These are phyloP conservation scores for Haplosporangium sp. DNA, from an alignment of 371 early-diverging fungal species.

Conservation along the genomic window DNA sequence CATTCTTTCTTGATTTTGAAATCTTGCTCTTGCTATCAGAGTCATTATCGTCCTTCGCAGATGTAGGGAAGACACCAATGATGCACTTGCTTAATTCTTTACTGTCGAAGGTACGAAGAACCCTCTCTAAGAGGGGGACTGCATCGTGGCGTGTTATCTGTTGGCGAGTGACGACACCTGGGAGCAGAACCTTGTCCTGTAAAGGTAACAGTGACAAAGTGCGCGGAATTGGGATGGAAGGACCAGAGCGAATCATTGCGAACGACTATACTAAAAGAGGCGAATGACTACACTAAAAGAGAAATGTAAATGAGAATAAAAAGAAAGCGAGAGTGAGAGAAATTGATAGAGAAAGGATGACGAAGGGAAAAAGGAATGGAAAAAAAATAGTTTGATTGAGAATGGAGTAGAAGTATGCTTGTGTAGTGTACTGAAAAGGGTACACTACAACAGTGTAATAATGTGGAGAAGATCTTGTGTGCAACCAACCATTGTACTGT, in stretches of 20 bases:
- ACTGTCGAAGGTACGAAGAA: slow-evolving; percentile 48
- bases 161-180: slow-evolving; percentile 50
- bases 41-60: neutral
- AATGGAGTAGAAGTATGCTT: no score
- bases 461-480: no score
- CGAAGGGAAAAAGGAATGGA: no score
- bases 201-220: slow-evolving; percentile 34
- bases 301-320: neutral
- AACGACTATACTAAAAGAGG: neutral
- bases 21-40: neutral
- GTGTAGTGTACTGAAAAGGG: no score
- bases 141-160: slow-evolving; percentile 46
- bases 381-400: no score
- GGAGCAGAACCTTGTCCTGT: slow-evolving; percentile 47
- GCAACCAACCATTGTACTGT: no score
- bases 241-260: slow-evolving; percentile 39
- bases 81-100: slow-evolving; percentile 50
- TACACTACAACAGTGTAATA: no score
- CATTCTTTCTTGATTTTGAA: neutral
- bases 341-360: no score
- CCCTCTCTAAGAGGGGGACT: slow-evolving; percentile 48
- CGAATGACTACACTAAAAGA: neutral
- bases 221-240: slow-evolving; percentile 48
- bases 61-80: slow-evolving; percentile 43
- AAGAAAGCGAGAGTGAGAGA: neutral